Conservation (phyloP, 1,284 basidiomycete species). For the Ceraceosorus guamensis region DNA sequence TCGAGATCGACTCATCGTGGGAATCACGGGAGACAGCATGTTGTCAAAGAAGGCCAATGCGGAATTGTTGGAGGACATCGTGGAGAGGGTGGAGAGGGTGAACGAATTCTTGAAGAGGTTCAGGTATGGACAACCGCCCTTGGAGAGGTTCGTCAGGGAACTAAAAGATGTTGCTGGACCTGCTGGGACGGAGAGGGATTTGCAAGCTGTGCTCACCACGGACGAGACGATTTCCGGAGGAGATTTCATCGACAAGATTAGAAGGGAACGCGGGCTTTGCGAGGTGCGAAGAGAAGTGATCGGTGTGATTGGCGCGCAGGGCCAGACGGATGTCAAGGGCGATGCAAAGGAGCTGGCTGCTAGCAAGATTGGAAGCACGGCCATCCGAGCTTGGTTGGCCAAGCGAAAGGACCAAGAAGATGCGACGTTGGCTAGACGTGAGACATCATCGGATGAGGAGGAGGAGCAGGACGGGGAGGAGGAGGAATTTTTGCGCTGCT, state of each 20-base stretch:
- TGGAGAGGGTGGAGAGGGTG: conserved; percentile 38
- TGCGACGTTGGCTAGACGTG: no score
- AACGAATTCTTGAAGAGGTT: conserved; percentile 27
- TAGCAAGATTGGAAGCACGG: conserved; percentile 44
- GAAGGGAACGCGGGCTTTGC: conserved; percentile 23
- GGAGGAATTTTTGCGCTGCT: neutral
- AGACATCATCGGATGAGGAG: conserved; percentile 3
- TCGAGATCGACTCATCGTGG: conserved; percentile 72
- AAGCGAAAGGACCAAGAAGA: neutral
- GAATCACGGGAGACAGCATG: conserved; percentile 69
- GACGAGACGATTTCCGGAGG: conserved; percentile 42
- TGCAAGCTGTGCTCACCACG: conserved; percentile 39
- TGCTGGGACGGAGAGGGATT: conserved; percentile 31
- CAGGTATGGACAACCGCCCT: neutral
- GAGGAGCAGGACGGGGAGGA: no score
- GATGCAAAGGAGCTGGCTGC: conserved; percentile 33
- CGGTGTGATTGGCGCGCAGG: conserved; percentile 33
- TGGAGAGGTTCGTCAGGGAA: conserved; percentile 29
- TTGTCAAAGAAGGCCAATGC: conserved; percentile 68
- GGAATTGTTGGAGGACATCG: conserved; percentile 63
- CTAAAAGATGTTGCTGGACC: conserved; percentile 42
- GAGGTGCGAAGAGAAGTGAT: conserved; percentile 32
- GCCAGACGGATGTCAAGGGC: conserved; percentile 31
- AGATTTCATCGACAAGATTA: conserved; percentile 27
- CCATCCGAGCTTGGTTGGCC: conserved; percentile 38